Evolutionary conservation across 345 rosid species (phyloP).

Genomic region (Diplotaxis tenuifolia): DNA sequence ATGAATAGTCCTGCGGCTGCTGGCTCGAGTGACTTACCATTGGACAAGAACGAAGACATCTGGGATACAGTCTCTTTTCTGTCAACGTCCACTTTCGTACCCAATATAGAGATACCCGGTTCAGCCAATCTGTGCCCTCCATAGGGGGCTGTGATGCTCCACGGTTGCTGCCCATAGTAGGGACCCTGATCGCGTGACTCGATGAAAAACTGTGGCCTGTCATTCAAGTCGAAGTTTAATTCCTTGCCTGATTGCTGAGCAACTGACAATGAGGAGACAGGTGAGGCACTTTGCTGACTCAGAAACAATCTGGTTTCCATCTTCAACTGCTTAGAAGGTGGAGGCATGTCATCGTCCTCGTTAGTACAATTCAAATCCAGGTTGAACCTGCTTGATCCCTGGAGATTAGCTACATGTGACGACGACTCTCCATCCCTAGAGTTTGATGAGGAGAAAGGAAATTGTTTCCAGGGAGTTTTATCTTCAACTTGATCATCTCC

Average conservation of each 20-base stretch:
- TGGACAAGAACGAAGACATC: constrained; percentile 48
- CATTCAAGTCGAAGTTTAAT: constrained; percentile 82
- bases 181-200: constrained; percentile 55
- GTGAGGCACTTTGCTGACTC: constrained; percentile 67
- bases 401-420: constrained; percentile 53
- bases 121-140: constrained; percentile 51
- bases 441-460: constrained; percentile 52
- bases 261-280: constrained; percentile 72
- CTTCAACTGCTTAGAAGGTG: constrained; percentile 48
- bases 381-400: constrained; percentile 58
- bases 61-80: constrained; percentile 52
- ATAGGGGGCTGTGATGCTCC: constrained; percentile 36
- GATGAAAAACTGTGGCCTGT: constrained; percentile 53
- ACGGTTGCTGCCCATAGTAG: constrained; percentile 38
- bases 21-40: constrained; percentile 57
- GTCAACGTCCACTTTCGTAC: constrained; percentile 62
- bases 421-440: constrained; percentile 63
- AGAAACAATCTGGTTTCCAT: constrained; percentile 47
- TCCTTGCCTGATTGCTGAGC: constrained; percentile 57
- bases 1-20: constrained; percentile 44
- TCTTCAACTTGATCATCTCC: constrained; percentile 64
- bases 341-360: constrained; percentile 61
- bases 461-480: constrained; percentile 42
- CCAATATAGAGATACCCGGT: constrained; percentile 69
- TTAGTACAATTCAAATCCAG: constrained; percentile 76